These are phyloP conservation scores for Glycine soja DNA, from an alignment of 306 rosid species.

Conservation along the genomic window DNA sequence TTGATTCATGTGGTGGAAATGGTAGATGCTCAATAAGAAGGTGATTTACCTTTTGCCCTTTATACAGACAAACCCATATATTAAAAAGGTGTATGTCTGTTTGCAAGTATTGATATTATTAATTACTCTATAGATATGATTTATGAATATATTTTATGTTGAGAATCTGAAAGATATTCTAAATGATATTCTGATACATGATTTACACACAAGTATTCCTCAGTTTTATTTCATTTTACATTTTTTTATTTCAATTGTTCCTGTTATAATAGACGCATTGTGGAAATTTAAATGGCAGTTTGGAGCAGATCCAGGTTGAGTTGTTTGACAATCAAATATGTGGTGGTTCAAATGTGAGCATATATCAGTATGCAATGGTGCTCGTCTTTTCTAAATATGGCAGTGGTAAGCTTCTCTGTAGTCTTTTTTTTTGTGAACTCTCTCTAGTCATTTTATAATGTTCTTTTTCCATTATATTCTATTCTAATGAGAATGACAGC, in stretches of 20 bases:
- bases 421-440: constrained; percentile 1
- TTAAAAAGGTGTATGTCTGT: not conserved
- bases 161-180: no score
- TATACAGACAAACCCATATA: not conserved
- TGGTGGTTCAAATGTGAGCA: constrained; percentile 80
- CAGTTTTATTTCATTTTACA: no score
- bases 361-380: constrained; percentile 88
- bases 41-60: constrained; percentile 51
- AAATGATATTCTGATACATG: no score
- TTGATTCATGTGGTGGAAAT: constrained; percentile 56
- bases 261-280: constrained; percentile 70
- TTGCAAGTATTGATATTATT: constrained; percentile 18
- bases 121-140: constrained; percentile 28
- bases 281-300: constrained; percentile 98
- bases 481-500: constrained; percentile 28
- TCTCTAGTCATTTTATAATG: constrained; percentile 29
- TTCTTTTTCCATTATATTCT: constrained; percentile 23
- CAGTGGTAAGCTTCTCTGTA: constrained; percentile 60
- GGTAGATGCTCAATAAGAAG: constrained; percentile 67
- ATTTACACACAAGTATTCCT: no score
- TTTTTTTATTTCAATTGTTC: constrained; percentile 42
- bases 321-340: constrained; percentile 82
- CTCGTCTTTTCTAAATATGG: constrained; percentile 58
- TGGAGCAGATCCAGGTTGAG: constrained; percentile 99
- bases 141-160: not conserved